A percentile compares a stretch with the other conserved stretches of the same genome.
Evolutionary conservation across 202 grass and related monocot genomes (phyloP).

Genomic region (Saccharum hybrid): DNA sequence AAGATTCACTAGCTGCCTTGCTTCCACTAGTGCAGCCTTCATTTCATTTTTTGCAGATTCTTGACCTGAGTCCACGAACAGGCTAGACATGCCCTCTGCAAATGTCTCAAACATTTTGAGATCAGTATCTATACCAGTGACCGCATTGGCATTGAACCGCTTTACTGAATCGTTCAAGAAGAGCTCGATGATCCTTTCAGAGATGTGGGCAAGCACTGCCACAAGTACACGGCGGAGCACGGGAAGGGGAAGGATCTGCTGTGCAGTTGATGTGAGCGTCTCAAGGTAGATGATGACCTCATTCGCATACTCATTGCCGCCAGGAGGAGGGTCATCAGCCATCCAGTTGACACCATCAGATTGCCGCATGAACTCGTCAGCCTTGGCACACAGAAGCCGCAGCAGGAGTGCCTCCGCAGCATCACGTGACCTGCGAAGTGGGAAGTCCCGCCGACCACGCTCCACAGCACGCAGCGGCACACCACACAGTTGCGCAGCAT

Average conservation of each 20-base stretch:
- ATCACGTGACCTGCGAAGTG: slow-evolving; percentile 78
- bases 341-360: slow-evolving; percentile 87
- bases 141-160: slow-evolving; percentile 81
- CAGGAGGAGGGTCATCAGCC: slow-evolving; percentile 71
- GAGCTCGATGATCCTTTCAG: slow-evolving; percentile 76
- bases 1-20: slow-evolving; percentile 88
- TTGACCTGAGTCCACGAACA: slow-evolving; percentile 67
- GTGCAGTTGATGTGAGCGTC: slow-evolving; percentile 79
- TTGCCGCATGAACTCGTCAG: slow-evolving; percentile 75
- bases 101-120: slow-evolving; percentile 91
- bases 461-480: slow-evolving; percentile 70
- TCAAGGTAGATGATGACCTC: slow-evolving; percentile 95
- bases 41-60: slow-evolving; percentile 63
- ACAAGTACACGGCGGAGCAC: slow-evolving; percentile 75
- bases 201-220: slow-evolving; percentile 79
- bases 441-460: slow-evolving; percentile 76
- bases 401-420: slow-evolving; percentile 71
- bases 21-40: slow-evolving; percentile 78
- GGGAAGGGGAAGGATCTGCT: slow-evolving; percentile 81
- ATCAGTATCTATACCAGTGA: slow-evolving; percentile 80
- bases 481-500: slow-evolving; percentile 88
- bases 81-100: slow-evolving; percentile 60
- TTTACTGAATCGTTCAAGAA: slow-evolving; percentile 89
- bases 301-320: slow-evolving; percentile 89
- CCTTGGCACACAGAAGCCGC: slow-evolving; percentile 67